Base-by-base conservation (phyloP, 2,329 filamentous ascomycete genomes). In the Colletotrichum tropicale region DNA sequence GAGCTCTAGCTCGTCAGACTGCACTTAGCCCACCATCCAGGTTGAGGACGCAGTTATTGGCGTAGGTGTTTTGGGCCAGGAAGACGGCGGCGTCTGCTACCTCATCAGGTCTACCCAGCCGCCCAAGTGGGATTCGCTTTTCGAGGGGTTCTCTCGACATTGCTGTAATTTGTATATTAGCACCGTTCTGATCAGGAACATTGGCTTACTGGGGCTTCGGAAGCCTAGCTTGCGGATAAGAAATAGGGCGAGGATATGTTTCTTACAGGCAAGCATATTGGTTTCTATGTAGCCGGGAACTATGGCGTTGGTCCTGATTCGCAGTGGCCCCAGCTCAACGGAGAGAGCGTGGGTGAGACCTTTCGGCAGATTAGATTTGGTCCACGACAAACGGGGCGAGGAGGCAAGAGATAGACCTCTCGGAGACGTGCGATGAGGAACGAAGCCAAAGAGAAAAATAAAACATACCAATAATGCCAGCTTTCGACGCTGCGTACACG, bases 41-140 rank as follows among this genome's bases (percentile, higher is more conserved):
- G 83, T 96, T 97, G 67, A 98, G 88, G 66, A 96, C 89, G 83
- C 95, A 97, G 78, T 98, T 98, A 83, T 96, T 96, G 71, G 95
- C 94, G 84, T 96, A 98, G 77, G 91, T 87, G 83, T 97, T 98
- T 62, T 89, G 89, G 34, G 91, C 93, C 18, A 98, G 88, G 83
- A 98, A 98, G 32, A 93, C 81, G 62, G 94, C 94, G 70, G 95
- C 95, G 81, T 96, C 92, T n/a, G 95, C 95, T 36, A 98, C 91
- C 83, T 98, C 95, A 30, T 91, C 88, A 9, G 90, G 87, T 38
- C 86, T 85, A 18, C 94, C 95, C 77, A 96, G 91, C 34, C 95
- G 92, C 91, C 77, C 75, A 8, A 81, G 70, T 18, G 80, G 80
- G 36, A 81, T 77, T 80, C 74, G 74, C 74, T 80, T 58, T 81